These are phyloP conservation scores for Sugiyamaella castrensis DNA, from an alignment of 1,139 yeast genomes.

Conservation along the genomic window DNA sequence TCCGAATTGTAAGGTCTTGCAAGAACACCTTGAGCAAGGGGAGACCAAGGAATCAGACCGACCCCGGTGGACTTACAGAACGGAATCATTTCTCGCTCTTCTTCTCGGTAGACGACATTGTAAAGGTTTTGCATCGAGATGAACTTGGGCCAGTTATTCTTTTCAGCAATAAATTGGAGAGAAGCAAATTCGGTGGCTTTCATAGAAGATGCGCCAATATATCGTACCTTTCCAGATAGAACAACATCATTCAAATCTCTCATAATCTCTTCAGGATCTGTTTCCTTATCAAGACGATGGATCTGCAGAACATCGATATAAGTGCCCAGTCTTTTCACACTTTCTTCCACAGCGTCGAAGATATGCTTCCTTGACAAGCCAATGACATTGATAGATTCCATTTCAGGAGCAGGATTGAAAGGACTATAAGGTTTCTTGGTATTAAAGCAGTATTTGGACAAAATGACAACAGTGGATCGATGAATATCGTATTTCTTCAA, in stretches of 20 bases:
- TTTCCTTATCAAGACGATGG: slow-evolving; percentile 50
- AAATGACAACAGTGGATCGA: slow-evolving; percentile 38
- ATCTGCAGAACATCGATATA: slow-evolving; percentile 74
- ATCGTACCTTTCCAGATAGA: slow-evolving; percentile 46
- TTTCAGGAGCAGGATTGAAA: slow-evolving; percentile 12
- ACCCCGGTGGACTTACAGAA: slow-evolving; percentile 47
- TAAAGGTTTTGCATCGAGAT: slow-evolving; percentile 56
- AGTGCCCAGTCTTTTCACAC: slow-evolving; percentile 55
- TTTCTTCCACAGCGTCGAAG: slow-evolving; percentile 47
- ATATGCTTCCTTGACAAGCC: slow-evolving; percentile 54
- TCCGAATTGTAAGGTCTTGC: slow-evolving; percentile 42
- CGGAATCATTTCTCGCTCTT: slow-evolving; percentile 55
- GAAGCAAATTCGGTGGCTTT: slow-evolving; percentile 40
- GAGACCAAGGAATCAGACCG: slow-evolving; percentile 51
- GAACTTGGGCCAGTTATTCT: slow-evolving; percentile 50
- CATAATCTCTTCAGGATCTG: slow-evolving; percentile 52
- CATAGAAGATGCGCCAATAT: slow-evolving; percentile 58
- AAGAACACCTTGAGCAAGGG: slow-evolving; percentile 47
- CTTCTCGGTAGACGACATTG: slow-evolving; percentile 53
- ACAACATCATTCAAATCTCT: slow-evolving; percentile 50
- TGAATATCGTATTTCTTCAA: slow-evolving; percentile 41
- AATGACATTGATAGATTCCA: slow-evolving; percentile 31
- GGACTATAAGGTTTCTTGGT: slow-evolving; percentile 23
- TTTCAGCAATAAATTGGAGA: slow-evolving; percentile 51
- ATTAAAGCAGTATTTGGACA: slow-evolving; percentile 27